phyloP scores from a whole-genome alignment of 345 rosid species.

The Populus ilicifolia region DNA sequence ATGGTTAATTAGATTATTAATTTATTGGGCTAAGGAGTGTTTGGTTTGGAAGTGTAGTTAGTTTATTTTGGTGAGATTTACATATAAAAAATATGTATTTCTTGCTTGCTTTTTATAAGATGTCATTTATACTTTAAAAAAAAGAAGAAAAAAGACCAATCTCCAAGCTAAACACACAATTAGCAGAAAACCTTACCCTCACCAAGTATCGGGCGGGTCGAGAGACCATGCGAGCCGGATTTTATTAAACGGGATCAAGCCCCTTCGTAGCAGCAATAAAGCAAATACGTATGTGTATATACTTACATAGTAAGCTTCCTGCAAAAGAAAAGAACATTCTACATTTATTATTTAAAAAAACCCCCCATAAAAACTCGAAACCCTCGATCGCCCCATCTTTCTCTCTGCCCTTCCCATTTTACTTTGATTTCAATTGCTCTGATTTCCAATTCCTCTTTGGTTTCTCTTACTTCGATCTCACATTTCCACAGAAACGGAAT shows the following conservation, averaged over 20 bases:
- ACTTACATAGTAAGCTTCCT: background rate
- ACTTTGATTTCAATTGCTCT: background rate
- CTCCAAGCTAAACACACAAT: too few species aligned
- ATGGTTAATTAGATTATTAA: too few species aligned
- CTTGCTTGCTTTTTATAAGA: too few species aligned
- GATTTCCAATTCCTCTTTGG: background rate
- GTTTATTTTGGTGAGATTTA: too few species aligned
- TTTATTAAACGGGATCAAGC: too few species aligned
- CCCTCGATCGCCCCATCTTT: background rate
- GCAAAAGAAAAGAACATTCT: background rate
- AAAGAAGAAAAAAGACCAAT: too few species aligned
- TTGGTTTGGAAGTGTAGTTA: too few species aligned
- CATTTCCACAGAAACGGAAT: background rate
- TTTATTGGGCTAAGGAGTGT: fast-evolving
- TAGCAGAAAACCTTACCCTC: too few species aligned
- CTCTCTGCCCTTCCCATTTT: background rate
- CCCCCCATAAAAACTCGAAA: background rate
- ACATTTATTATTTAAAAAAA: background rate
- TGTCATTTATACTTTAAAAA: too few species aligned
- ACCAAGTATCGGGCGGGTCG: too few species aligned
- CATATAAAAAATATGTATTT: too few species aligned
- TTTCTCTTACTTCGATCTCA: background rate
- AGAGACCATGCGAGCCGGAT: too few species aligned
- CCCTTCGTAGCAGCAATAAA: background rate
- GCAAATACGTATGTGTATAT: background rate